Conservation (phyloP, 768 basidiomycete species). For the Lactifluus volemus region DNA sequence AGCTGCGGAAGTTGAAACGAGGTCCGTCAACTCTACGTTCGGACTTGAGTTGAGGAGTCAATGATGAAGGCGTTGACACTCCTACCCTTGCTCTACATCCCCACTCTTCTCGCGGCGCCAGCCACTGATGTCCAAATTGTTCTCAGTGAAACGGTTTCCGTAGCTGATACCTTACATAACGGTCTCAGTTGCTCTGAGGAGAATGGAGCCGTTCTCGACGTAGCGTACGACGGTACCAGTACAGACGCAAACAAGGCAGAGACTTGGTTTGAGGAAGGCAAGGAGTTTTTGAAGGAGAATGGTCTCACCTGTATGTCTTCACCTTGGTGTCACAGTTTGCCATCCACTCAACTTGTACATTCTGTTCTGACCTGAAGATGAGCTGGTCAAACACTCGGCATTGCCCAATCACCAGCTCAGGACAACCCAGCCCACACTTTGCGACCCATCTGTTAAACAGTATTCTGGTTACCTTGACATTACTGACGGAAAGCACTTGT, state of each 20-base stretch:
- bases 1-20: too few relatives aligned
- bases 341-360: neutral
- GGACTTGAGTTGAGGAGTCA: too few relatives aligned
- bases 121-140: slow-evolving; percentile 39
- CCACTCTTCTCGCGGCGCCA: slow-evolving; percentile 32
- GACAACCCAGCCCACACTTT: slow-evolving; percentile 36
- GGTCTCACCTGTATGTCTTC: slow-evolving; percentile 54
- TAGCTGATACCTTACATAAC: neutral
- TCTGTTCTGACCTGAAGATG: slow-evolving; percentile 25
- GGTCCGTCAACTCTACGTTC: too few relatives aligned
- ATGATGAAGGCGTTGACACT: slow-evolving; percentile 33
- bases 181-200: slow-evolving; percentile 14
- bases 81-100: slow-evolving; percentile 30
- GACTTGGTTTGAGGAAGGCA: slow-evolving; percentile 56
- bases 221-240: slow-evolving; percentile 36
- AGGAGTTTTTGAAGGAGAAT: slow-evolving; percentile 60
- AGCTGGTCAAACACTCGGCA: slow-evolving; percentile 32
- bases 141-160: slow-evolving; percentile 26
- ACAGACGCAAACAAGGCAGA: slow-evolving; percentile 37
- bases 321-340: neutral
- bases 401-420: slow-evolving; percentile 32
- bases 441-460: slow-evolving; percentile 43
- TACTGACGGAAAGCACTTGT: slow-evolving; percentile 43
- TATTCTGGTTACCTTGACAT: slow-evolving; percentile 53
- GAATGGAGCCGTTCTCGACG: slow-evolving; percentile 26